These are phyloP conservation scores for Pachysolen tannophilus DNA, from an alignment of 805 yeast genomes.

Conservation along the genomic window DNA sequence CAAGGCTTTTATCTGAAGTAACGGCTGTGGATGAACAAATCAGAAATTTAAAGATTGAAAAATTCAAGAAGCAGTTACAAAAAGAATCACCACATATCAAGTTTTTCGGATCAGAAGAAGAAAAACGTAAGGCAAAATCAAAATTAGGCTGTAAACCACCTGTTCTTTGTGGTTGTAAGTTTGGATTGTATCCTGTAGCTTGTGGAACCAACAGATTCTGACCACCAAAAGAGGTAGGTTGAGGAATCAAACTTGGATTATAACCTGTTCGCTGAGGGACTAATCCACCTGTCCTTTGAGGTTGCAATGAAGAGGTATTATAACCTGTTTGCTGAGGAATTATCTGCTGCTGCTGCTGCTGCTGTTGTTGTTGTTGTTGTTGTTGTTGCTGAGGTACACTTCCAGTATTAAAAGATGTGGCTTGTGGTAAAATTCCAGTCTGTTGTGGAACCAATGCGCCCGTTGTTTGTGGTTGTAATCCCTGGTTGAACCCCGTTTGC, in stretches of 20 bases:
- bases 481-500: slow-evolving; percentile 35
- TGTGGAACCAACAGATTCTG: slow-evolving; percentile 20
- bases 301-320: slow-evolving; percentile 27
- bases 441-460: slow-evolving; percentile 21
- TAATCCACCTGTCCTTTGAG: slow-evolving; percentile 41
- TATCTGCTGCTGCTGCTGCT: too few relatives aligned
- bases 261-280: slow-evolving; percentile 35
- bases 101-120: slow-evolving; percentile 80
- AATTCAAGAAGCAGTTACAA: slow-evolving; percentile 46
- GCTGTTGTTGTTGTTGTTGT: slow-evolving; percentile 19
- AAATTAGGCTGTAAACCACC: too few relatives aligned
- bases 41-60: slow-evolving; percentile 54
- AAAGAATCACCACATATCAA: slow-evolving; percentile 68
- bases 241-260: slow-evolving; percentile 48
- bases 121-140: too few relatives aligned
- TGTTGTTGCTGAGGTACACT: slow-evolving; percentile 15
- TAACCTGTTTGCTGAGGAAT: slow-evolving; percentile 33
- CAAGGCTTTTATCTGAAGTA: slow-evolving; percentile 59
- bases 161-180: slow-evolving; percentile 22
- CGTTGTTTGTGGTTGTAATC: slow-evolving; percentile 30
- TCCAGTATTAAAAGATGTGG: slow-evolving; percentile 19
- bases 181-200: slow-evolving; percentile 13
- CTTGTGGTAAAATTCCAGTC: slow-evolving; percentile 23
- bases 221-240: slow-evolving; percentile 61
- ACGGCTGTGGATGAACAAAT: slow-evolving; percentile 61